Evolutionary conservation across 805 yeast genomes (phyloP).

Genomic region (Debaryomyces castellii): DNA sequence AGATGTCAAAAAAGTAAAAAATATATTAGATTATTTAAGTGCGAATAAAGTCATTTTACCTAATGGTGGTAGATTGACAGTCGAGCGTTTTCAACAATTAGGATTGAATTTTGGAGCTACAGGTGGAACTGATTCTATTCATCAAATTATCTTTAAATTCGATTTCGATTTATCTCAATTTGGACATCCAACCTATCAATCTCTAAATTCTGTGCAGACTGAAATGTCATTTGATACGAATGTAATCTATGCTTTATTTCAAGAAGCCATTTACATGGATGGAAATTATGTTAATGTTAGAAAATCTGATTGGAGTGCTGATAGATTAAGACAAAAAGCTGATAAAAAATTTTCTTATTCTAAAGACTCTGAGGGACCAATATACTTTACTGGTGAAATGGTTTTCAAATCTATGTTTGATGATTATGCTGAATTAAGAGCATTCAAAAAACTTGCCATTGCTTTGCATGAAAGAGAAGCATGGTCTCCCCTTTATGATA

Average conservation of each 20-base stretch:
- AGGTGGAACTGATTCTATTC: slow-evolving; percentile 51
- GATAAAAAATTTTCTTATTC: slow-evolving; percentile 24
- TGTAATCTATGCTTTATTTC: slow-evolving; percentile 53
- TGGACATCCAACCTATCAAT: slow-evolving; percentile 38
- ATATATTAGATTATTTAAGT: slow-evolving; percentile 34
- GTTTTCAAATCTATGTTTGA: slow-evolving; percentile 51
- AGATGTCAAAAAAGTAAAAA: slow-evolving; percentile 39
- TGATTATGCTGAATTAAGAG: slow-evolving; percentile 44
- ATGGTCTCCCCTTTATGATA: slow-evolving; percentile 41
- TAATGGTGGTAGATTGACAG: slow-evolving; percentile 48
- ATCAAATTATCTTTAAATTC: slow-evolving; percentile 42
- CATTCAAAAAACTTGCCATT: slow-evolving; percentile 40
- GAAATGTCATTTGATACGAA: slow-evolving; percentile 51
- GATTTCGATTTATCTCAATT: slow-evolving; percentile 34
- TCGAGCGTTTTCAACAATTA: slow-evolving; percentile 52
- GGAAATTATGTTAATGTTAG: slow-evolving; percentile 19
- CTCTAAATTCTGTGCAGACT: slow-evolving; percentile 32
- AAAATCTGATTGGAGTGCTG: slow-evolving; percentile 50
- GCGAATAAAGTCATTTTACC: slow-evolving; percentile 39
- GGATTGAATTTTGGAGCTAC: slow-evolving; percentile 52
- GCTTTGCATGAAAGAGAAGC: slow-evolving; percentile 29
- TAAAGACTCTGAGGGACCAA: slow-evolving; percentile 15
- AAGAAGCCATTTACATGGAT: slow-evolving; percentile 58
- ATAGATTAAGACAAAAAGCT: slow-evolving; percentile 28
- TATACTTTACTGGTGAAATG: slow-evolving; percentile 57